Evolutionary conservation across 192 early-diverging fungal genomes (phyloP).

Genomic region (Borealophlyctis nickersoniae): DNA sequence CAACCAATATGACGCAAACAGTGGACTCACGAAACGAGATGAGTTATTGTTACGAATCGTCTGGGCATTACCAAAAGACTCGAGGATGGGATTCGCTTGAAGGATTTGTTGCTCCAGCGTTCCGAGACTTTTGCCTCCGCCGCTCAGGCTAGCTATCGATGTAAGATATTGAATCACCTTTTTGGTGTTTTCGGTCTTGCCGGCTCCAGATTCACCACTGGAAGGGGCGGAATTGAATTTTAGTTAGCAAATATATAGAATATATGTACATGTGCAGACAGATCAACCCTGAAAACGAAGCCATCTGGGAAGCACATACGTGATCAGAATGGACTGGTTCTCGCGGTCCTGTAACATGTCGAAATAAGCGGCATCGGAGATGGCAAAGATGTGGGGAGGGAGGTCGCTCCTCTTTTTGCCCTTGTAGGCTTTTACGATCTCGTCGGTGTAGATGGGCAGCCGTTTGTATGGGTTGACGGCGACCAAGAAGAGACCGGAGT

Average conservation of each 20-base stretch:
- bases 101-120: conserved; percentile 88
- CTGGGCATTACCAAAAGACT: conserved; percentile 98
- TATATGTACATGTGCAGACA: not conserved
- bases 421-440: conserved; percentile 68
- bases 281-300: not conserved
- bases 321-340: conserved; percentile 97
- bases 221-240: not conserved
- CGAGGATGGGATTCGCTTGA: conserved; percentile 95
- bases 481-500: conserved; percentile 98
- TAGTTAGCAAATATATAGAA: not conserved
- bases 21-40: conserved; percentile 80
- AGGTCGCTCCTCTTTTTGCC: conserved; percentile 47
- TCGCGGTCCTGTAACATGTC: conserved; percentile 92
- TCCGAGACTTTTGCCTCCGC: conserved; percentile 43
- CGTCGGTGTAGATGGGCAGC: conserved; percentile 85
- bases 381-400: conserved; percentile 83
- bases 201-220: conserved; percentile 96
- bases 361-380: conserved; percentile 89
- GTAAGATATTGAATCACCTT: conserved; percentile 98
- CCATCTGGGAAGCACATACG: conserved; percentile 45
- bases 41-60: conserved; percentile 99
- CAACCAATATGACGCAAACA: not conserved
- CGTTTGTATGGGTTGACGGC: conserved; percentile 96
- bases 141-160: conserved; percentile 67
- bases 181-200: conserved; percentile 99